A percentile compares a stretch with the other conserved stretches of the same genome.
These are phyloP conservation scores for Chaetomium strumarium DNA, from an alignment of 2,329 filamentous ascomycete genomes.

Conservation along the genomic window DNA sequence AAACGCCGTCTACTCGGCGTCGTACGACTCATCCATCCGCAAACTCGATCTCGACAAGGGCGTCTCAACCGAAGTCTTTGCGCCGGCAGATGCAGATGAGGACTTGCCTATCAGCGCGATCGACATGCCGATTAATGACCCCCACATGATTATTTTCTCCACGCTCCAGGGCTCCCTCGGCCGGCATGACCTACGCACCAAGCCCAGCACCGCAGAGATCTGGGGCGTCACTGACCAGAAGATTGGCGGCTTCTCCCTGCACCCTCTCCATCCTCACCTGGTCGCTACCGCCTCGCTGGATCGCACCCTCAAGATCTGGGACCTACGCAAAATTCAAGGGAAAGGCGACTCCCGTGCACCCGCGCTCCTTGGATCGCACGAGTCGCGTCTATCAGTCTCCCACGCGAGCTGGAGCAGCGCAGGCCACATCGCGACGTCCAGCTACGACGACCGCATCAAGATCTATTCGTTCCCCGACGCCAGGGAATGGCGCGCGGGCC, in stretches of 20 bases:
- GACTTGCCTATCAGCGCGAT: conserved; percentile 80
- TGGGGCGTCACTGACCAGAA: conserved; percentile 85
- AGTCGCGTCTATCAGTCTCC: conserved; percentile 77
- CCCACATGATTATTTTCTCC: conserved; percentile 77
- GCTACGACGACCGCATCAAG: conserved; percentile 93
- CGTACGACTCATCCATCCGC: conserved; percentile 89
- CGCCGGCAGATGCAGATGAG: conserved; percentile 59
- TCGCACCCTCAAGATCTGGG: conserved; percentile 86
- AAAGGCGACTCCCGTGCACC: conserved; percentile 57
- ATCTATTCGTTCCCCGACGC: conserved; percentile 72
- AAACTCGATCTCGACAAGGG: conserved; percentile 79
- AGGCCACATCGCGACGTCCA: conserved; percentile 83
- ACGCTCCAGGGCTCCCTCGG: conserved; percentile 78
- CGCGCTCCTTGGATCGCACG: conserved; percentile 70
- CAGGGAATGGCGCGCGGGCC: conserved; percentile 51
- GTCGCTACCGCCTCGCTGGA: conserved; percentile 87
- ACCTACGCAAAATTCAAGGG: conserved; percentile 70
- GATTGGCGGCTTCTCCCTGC: conserved; percentile 86
- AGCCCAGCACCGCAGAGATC: conserved; percentile 51
- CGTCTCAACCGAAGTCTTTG: conserved; percentile 74
- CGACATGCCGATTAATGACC: conserved; percentile 66
- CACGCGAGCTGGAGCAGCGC: conserved; percentile 84
- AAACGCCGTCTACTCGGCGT: conserved; percentile 74
- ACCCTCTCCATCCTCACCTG: conserved; percentile 74
- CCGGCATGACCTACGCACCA: conserved; percentile 67